Conservation (phyloP, 2,329 filamentous ascomycete genomes). For the Thelonectria blattea region DNA sequence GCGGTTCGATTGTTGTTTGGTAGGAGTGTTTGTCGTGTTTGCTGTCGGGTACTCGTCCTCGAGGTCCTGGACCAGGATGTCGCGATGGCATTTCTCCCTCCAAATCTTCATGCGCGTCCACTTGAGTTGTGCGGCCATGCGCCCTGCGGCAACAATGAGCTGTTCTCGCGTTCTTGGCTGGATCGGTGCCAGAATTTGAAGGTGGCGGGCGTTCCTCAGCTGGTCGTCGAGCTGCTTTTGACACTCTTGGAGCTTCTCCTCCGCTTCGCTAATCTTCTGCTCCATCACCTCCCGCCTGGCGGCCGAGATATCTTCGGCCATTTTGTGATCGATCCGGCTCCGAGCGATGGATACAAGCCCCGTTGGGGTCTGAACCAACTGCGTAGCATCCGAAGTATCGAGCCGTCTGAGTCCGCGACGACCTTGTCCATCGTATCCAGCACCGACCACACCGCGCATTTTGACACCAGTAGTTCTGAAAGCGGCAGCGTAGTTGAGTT, state of each 20-base stretch:
- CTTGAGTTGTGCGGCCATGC: conserved; percentile 85
- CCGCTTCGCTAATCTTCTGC: conserved; percentile 81
- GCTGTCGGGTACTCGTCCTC: conserved; percentile 68
- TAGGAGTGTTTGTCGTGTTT: conserved; percentile 30
- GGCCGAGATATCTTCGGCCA: conserved; percentile 84
- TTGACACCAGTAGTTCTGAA: conserved; percentile 91
- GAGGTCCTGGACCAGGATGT: conserved; percentile 84
- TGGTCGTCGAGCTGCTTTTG: conserved; percentile 83
- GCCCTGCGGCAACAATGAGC: conserved; percentile 81
- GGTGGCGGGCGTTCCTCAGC: conserved; percentile 86
- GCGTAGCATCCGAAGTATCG: conserved; percentile 65
- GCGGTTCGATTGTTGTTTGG: conserved; percentile 35
- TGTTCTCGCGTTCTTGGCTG: conserved; percentile 89
- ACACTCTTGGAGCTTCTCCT: conserved; percentile 74
- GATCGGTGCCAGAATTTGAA: conserved; percentile 87
- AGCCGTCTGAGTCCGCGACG: conserved; percentile 74
- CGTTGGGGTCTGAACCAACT: conserved; percentile 70
- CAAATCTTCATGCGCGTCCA: conserved; percentile 96
- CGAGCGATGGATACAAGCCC: conserved; percentile 77
- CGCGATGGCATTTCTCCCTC: conserved; percentile 87
- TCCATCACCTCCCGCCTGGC: conserved; percentile 84
- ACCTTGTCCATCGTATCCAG: conserved; percentile 82
- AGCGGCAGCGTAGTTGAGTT: conserved; percentile 94
- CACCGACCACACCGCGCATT: conserved; percentile 85
- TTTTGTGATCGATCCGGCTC: conserved; percentile 77